Evolutionary conservation across 768 basidiomycete species (phyloP).

Genomic region (Russula ochroleuca): DNA sequence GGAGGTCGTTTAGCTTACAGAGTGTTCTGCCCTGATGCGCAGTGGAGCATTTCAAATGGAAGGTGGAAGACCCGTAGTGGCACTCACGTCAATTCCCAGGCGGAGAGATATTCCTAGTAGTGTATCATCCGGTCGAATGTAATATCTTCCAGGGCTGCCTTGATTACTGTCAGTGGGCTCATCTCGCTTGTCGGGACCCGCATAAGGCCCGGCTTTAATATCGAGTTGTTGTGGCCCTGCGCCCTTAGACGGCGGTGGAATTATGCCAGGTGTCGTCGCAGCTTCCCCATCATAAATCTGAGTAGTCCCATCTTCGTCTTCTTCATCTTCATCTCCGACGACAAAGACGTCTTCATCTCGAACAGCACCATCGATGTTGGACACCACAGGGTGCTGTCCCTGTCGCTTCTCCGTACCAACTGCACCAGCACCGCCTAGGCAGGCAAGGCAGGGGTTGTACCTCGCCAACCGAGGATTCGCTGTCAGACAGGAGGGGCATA

Average conservation of each 20-base stretch:
- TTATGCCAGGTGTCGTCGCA: not conserved
- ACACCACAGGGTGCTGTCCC: conserved; percentile 12
- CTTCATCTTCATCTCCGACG: conserved; percentile 56
- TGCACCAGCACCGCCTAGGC: conserved; percentile 54
- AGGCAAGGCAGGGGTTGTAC: conserved; percentile 70
- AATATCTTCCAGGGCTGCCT: conserved; percentile 10
- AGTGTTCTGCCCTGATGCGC: conserved; percentile 50
- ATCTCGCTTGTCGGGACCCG: not conserved
- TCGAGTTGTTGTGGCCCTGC: not conserved
- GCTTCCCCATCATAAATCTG: conserved; percentile 3
- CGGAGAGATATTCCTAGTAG: conserved; percentile 22
- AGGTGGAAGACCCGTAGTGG: not conserved
- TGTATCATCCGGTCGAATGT: conserved; percentile 26
- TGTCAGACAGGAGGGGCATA: conserved; percentile 55
- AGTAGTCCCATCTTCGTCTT: conserved; percentile 28
- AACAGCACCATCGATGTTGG: conserved; percentile 51
- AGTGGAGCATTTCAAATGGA: not conserved
- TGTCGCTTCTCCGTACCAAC: conserved; percentile 28
- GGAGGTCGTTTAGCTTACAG: conserved; percentile 63
- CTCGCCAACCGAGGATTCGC: conserved; percentile 59
- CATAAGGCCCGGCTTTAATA: not conserved
- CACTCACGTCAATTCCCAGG: conserved; percentile 49
- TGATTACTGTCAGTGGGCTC: not conserved
- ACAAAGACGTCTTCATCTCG: conserved; percentile 62
- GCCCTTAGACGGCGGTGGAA: not conserved